Evolutionary conservation across 441 rosid species (phyloP).

Genomic region (Erysimum pusillum): DNA sequence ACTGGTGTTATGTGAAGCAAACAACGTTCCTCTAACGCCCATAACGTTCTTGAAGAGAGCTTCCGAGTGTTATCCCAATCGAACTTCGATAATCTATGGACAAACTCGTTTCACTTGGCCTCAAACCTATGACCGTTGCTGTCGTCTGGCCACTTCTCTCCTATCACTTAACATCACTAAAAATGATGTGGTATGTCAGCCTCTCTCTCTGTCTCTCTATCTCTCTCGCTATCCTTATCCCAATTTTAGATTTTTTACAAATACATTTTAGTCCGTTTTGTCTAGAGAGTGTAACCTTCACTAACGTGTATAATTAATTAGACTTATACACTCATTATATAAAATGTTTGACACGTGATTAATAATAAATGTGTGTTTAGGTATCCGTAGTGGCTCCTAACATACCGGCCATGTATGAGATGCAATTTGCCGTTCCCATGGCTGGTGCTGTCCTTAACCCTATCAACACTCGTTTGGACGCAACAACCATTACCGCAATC

Average conservation of each 20-base stretch:
- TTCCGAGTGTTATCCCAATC: constrained; percentile 54
- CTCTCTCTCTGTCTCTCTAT: no score
- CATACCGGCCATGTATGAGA: constrained; percentile 71
- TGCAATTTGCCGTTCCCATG: constrained; percentile 85
- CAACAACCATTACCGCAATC: constrained; percentile 56
- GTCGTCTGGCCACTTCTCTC: constrained; percentile 67
- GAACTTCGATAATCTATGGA: constrained; percentile 62
- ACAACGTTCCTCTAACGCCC: constrained; percentile 69
- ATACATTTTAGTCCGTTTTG: no score
- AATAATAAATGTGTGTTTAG: constrained; percentile 32
- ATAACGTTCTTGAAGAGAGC: constrained; percentile 76
- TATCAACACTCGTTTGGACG: constrained; percentile 63
- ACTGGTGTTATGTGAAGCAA: constrained; percentile 61
- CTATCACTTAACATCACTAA: constrained; percentile 56
- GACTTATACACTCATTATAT: no score
- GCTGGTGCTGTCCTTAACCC: constrained; percentile 72
- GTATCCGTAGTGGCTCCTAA: constrained; percentile 73
- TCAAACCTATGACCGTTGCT: constrained; percentile 70
- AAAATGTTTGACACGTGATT: no score
- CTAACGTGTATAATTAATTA: no score
- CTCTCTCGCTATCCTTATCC: neutral
- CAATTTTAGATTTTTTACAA: no score
- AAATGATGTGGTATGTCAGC: constrained; percentile 60
- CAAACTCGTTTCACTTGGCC: constrained; percentile 67
- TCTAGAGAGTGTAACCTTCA: no score